A percentile compares a stretch with the other conserved stretches of the same genome.
Conservation (phyloP, 1,139 yeast species). For the Wickerhamomyces sp. region DNA sequence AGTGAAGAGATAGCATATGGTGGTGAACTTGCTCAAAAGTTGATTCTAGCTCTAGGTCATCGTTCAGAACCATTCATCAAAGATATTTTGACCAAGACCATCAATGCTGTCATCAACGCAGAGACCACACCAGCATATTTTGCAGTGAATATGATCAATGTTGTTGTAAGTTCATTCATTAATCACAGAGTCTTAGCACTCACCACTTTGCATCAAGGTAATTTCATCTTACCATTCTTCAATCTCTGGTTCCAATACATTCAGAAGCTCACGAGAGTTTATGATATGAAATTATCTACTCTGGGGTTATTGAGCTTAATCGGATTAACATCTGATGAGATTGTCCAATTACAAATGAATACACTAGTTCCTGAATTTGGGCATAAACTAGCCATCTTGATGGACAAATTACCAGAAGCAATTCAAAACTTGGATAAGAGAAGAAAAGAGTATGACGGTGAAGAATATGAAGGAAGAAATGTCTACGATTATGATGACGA, state of each 20-base stretch:
- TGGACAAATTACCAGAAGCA: slow-evolving; percentile 67
- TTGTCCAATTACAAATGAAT: slow-evolving; percentile 25
- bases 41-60: slow-evolving; percentile 28
- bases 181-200: slow-evolving; percentile 57
- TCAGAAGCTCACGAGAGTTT: slow-evolving; percentile 63
- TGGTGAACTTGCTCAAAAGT: slow-evolving; percentile 29
- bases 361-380: slow-evolving; percentile 35
- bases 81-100: slow-evolving; percentile 23
- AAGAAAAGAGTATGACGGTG: slow-evolving; percentile 48
- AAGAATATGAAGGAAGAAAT: slow-evolving; percentile 30
- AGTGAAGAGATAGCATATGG: slow-evolving; percentile 20
- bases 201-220: slow-evolving; percentile 42
- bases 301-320: slow-evolving; percentile 61
- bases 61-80: slow-evolving; percentile 24
- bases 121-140: slow-evolving; percentile 34
- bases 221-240: slow-evolving; percentile 49
- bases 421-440: slow-evolving; percentile 58
- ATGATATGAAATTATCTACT: slow-evolving; percentile 71
- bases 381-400: slow-evolving; percentile 40
- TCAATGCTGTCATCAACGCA: slow-evolving; percentile 22
- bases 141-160: slow-evolving; percentile 56
- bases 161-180: slow-evolving; percentile 61
- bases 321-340: slow-evolving; percentile 25
- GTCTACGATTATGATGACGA: slow-evolving; percentile 21
- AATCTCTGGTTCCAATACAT: slow-evolving; percentile 61